Evolutionary conservation across 192 early-diverging fungal genomes (phyloP).

Genomic region (Rhizophagus clarus): DNA sequence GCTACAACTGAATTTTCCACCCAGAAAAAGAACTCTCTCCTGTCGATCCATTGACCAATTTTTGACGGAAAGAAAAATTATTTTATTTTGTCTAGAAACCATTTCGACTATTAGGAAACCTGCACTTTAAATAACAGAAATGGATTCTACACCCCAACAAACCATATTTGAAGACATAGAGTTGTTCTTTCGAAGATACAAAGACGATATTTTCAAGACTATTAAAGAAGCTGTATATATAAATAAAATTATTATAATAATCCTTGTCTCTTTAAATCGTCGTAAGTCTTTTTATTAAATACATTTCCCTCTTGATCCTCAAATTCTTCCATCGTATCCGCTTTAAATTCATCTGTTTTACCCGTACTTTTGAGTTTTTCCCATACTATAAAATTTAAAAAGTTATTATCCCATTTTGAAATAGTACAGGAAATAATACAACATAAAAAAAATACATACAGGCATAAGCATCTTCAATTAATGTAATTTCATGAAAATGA

Average conservation of each 20-base stretch:
- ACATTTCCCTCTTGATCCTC: conserved; percentile 85
- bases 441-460: conserved; percentile 54
- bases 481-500: conserved; percentile 89
- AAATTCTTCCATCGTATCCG: conserved; percentile 89
- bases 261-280: conserved; percentile 83
- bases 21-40: no score
- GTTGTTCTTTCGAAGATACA: no score
- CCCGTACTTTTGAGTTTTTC: conserved; percentile 76
- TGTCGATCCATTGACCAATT: no score
- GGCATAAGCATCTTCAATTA: conserved; percentile 89
- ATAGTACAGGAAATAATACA: not conserved
- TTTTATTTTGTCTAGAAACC: no score
- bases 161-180: no score
- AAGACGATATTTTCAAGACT: no score
- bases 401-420: not conserved
- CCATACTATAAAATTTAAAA: conserved; percentile 61
- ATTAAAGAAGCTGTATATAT: no score
- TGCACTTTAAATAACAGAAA: no score
- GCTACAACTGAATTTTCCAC: no score
- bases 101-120: no score
- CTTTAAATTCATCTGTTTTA: conserved; percentile 67
- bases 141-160: no score
- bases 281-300: conserved; percentile 84
- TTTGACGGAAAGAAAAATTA: no score
- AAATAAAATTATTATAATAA: conserved; percentile 57